Evolutionary conservation across 176 grass and related monocot genomes (phyloP), one percentile per base, ranked within the genome.

Genomic region (Oryza brachyantha): DNA sequence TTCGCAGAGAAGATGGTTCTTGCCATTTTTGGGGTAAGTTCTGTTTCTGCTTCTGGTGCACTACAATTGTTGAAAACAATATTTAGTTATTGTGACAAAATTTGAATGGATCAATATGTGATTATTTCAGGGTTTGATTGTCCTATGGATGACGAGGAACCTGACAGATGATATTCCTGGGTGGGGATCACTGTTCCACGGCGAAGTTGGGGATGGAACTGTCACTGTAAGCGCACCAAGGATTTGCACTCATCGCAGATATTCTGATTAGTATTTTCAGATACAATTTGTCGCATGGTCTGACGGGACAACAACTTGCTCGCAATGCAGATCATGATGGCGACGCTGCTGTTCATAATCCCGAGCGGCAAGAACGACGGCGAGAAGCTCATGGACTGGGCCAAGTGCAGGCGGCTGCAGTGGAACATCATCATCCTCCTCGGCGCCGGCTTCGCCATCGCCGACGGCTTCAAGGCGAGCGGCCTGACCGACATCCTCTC

Each of bases 1-100:
- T 97, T 90, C 79, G 94, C 91, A 41, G 89, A 97, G 86, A 97
- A 93, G 91, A 97, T 97, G 91, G 85, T 97, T 46, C 81, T 97
- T 40, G 75, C 89, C 13, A 68, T 97, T 22, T 97, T 97, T 79
- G 89, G 91, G 77, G 94, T 93, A 88, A 86, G 22, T 75, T 75
- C 29, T n/a, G 25, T 1, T 78, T 70, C 36, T 27, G 28, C 6
- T 29, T 45, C 11, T 14, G 41, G 41, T 12, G 41, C 31, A 32
- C 3, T 32, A 32, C 31, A 32, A 32, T 29, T 43, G 1, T 14
- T 36, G 8, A 76, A 48, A 19, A 48, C 45, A 48, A 5, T 0
- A 45, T 55, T 61, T 67, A 3, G 1, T 60, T 61, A 61, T 10
- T 45, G 48, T 42, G 16, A 35, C 31, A 22, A 31, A 36, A 9